Conservation (phyloP, 2,329 filamentous ascomycete species). For the Beauveria brongniartii region DNA sequence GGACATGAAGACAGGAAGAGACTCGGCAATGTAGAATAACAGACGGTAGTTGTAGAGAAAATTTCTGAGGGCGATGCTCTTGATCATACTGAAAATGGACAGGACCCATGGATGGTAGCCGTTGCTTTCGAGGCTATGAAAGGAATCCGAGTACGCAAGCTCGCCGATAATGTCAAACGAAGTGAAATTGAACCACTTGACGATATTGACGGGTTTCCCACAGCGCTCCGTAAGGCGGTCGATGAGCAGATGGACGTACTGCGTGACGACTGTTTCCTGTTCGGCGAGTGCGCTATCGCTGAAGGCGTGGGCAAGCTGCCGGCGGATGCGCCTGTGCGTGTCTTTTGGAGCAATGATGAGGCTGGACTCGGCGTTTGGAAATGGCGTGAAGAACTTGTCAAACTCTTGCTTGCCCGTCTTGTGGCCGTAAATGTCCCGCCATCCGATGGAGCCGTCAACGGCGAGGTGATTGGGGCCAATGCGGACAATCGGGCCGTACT, state of each 20-base stretch:
- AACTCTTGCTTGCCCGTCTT: slow-evolving; percentile 16
- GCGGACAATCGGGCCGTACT: slow-evolving; percentile 29
- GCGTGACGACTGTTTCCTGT: slow-evolving; percentile 21
- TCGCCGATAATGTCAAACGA: slow-evolving; percentile 34
- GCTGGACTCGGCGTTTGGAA: slow-evolving; percentile 12
- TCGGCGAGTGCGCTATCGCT: slow-evolving; percentile 21
- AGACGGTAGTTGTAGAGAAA: slow-evolving; percentile 12
- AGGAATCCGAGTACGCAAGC: slow-evolving; percentile 36
- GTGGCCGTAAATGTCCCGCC: slow-evolving; percentile 25
- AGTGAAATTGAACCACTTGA: slow-evolving; percentile 28
- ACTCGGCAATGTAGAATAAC: background rate
- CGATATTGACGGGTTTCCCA: slow-evolving; percentile 18
- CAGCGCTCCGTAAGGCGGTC: slow-evolving; percentile 14
- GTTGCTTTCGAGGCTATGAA: slow-evolving; percentile 25
- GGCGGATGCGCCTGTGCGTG: slow-evolving; percentile 16
- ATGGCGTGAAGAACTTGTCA: background rate
- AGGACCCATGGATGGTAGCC: slow-evolving; percentile 21
- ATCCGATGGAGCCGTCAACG: slow-evolving; percentile 25
- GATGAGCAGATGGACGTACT: slow-evolving; percentile 21
- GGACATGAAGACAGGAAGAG: background rate
- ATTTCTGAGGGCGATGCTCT: slow-evolving; percentile 5
- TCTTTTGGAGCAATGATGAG: slow-evolving; percentile 14
- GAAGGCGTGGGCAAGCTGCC: slow-evolving; percentile 24
- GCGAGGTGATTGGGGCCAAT: slow-evolving; percentile 32
- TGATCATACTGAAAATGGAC: slow-evolving; percentile 15